Base-by-base conservation (phyloP, 495 filamentous ascomycete genomes). In the Neurospora sp. region DNA sequence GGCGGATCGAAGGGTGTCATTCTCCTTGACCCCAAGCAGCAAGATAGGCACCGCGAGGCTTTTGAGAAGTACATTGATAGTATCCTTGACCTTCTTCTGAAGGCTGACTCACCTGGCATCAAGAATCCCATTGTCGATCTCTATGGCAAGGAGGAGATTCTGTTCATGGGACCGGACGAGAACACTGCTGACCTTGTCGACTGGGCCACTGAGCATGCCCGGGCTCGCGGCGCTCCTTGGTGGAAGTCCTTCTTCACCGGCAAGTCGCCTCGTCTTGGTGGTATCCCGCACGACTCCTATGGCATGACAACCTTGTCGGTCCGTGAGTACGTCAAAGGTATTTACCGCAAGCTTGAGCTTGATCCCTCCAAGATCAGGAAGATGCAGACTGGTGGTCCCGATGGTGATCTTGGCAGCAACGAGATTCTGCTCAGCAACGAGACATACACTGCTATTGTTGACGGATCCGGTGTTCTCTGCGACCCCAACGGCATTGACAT, bases 201-300 rank as follows among this genome's bases (percentile, higher is more conserved):
- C 82, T 99, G 96, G 96, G 96, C 96, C 38, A 99, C 96, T 4
- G 93, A 94, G 81, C 96, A 99, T 81, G 96, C 96, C 73, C 88
- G 93, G 42, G 85, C 83, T 75, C 89, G 96, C 74, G 94, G 94
- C 70, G 96, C 96, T 35, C 93, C 93, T 35, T 98, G 95, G 94
- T 99, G 96, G 96, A 99, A 98, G 85, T 98, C 96, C 0, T 99
- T 99, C 89, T 98, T 99, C 86, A 99, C 96, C 3, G 96, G 96
- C 78, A 98, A 98, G 87, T 96, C 92, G 76, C 96, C 96, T 35
- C 95, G 91, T 81, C 86, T 99, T 47, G 96, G 96, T 68, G 96
- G 96, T 78, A 99, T 99, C 73, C 96, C 96, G 4, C 96, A 99
- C 81, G 96, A 99, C 77, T 82, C 84, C 16, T 99, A 98, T 80